These are phyloP conservation scores for Xylaria bambusicola DNA, from an alignment of 495 filamentous ascomycete genomes.

Conservation along the genomic window DNA sequence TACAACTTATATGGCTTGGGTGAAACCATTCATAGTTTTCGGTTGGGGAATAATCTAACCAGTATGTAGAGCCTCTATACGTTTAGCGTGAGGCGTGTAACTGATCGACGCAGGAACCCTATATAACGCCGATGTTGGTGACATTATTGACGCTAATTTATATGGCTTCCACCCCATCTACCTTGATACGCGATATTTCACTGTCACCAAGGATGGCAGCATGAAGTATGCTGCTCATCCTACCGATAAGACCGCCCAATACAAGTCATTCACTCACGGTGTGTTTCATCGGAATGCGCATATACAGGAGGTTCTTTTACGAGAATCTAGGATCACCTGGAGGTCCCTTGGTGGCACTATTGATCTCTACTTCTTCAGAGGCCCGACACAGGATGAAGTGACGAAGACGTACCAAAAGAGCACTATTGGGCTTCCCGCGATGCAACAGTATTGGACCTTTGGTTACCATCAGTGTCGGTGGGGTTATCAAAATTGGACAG, in stretches of 20 bases:
- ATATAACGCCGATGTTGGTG: conserved; percentile 67
- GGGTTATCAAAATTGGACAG: conserved; percentile 75
- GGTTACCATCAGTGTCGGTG: conserved; percentile 86
- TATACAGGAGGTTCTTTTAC: conserved; percentile 72
- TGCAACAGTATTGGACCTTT: conserved; percentile 89
- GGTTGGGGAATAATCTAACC: conserved; percentile 71
- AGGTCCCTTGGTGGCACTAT: conserved; percentile 75
- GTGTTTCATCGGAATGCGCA: conserved; percentile 80
- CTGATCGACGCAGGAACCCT: conserved; percentile 53
- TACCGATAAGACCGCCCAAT: conserved; percentile 55
- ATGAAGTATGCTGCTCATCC: conserved; percentile 56
- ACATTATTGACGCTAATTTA: conserved; percentile 69
- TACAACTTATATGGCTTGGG: conserved; percentile 84
- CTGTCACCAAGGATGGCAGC: conserved; percentile 51
- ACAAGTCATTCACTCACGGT: conserved; percentile 73
- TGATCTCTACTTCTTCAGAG: conserved; percentile 82
- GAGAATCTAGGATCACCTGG: conserved; percentile 71
- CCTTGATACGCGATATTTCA: conserved; percentile 73
- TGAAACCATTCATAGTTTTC: conserved; percentile 74
- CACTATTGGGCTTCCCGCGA: conserved; percentile 70
- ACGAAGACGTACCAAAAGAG: conserved; percentile 68
- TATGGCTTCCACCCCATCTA: conserved; percentile 86
- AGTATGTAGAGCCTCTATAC: conserved; percentile 46
- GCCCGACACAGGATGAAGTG: conserved; percentile 69
- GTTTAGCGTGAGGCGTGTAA: not conserved